Conservation (phyloP, 1,284 basidiomycete species). For the Leccinum laetum region DNA sequence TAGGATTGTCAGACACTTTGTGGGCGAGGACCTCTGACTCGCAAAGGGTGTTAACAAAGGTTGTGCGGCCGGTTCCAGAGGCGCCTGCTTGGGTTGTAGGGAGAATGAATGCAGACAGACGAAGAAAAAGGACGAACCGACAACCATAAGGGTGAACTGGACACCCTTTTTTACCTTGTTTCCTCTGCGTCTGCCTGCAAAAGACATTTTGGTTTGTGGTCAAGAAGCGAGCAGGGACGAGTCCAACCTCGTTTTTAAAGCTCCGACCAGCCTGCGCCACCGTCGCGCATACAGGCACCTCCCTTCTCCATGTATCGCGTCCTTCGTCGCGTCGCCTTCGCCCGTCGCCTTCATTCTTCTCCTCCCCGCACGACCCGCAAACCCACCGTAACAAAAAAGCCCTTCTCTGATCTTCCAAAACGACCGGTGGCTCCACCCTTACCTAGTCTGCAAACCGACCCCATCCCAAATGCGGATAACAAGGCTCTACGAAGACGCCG, state of each 20-base stretch:
- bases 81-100: constrained; percentile 59
- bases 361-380: background rate
- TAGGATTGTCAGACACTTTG: constrained; percentile 85
- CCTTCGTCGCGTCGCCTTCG: constrained; percentile 19
- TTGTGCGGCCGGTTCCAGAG: constrained; percentile 95
- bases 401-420: constrained; percentile 56
- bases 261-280: constrained; percentile 37
- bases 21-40: constrained; percentile 88
- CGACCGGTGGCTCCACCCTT: constrained; percentile 20
- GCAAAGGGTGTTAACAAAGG: constrained; percentile 98
- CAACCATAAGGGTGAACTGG: constrained; percentile 95
- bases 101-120: constrained; percentile 1
- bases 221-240: constrained; percentile 27
- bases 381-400: constrained; percentile 46
- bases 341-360: constrained; percentile 16
- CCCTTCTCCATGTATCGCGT: constrained; percentile 9
- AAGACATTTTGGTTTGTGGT: constrained; percentile 63
- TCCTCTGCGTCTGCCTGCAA: constrained; percentile 83
- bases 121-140: constrained; percentile 57
- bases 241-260: constrained; percentile 38
- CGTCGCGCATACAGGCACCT: constrained; percentile 27
- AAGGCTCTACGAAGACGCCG: constrained; percentile 5
- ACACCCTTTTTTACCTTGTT: constrained; percentile 98
- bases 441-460: constrained; percentile 1
- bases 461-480: background rate